A percentile compares a stretch with the other conserved stretches of the same genome.
Conservation (phyloP, 2,329 filamentous ascomycete species). For the Ramularia collo-cygni region DNA sequence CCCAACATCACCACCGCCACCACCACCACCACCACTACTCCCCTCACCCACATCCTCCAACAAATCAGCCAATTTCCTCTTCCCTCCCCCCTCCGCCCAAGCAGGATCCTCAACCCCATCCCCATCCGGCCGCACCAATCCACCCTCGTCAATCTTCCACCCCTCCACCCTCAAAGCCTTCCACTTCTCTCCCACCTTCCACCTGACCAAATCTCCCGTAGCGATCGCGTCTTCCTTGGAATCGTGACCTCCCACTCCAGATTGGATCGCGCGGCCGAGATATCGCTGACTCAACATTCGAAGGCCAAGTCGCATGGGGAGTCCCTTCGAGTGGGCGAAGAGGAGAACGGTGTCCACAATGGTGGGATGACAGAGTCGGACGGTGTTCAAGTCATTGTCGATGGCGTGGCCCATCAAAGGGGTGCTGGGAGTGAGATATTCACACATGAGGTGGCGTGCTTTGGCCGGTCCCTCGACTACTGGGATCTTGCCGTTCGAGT, state of each 20-base stretch:
- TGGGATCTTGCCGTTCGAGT: constrained; percentile 38
- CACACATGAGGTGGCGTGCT: constrained; percentile 72
- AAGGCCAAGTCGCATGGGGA: constrained; percentile 73
- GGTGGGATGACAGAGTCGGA: constrained; percentile 75
- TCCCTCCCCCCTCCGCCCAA: no score
- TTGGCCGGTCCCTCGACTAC: constrained; percentile 68
- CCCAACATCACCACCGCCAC: no score
- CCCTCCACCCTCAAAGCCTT: constrained; percentile 57
- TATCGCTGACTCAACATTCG: constrained; percentile 64
- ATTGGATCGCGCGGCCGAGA: constrained; percentile 72
- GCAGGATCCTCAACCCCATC: neutral
- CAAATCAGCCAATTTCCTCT: no score
- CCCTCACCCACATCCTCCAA: no score
- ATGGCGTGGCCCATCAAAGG: constrained; percentile 87
- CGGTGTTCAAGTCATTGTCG: constrained; percentile 87
- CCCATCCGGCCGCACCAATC: constrained; percentile 23
- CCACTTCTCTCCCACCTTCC: constrained; percentile 66
- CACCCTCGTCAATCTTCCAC: constrained; percentile 55
- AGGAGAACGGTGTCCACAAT: constrained; percentile 81
- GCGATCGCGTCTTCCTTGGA: constrained; percentile 85
- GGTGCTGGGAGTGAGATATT: constrained; percentile 65
- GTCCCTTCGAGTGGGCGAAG: constrained; percentile 68
- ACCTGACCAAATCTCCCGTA: constrained; percentile 75
- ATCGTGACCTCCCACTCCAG: constrained; percentile 70
- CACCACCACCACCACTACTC: no score